These are phyloP conservation scores for Sporisorium scitamineum DNA, from an alignment of 1,284 basidiomycete species.

Conservation along the genomic window DNA sequence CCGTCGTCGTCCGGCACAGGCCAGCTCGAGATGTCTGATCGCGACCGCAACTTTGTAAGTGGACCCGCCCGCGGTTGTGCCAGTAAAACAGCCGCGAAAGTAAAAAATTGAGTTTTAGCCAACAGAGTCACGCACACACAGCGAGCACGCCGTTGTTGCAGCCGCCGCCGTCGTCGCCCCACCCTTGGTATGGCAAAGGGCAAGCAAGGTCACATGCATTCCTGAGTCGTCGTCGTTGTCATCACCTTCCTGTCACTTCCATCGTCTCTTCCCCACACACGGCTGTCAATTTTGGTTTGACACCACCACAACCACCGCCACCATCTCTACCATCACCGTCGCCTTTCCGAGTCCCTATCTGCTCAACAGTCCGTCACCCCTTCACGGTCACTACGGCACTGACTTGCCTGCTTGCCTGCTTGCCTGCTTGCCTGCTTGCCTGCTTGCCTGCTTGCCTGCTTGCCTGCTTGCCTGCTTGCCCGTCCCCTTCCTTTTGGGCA, in stretches of 20 bases:
- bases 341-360: background rate
- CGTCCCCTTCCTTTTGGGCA: constrained; percentile 4
- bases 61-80: background rate
- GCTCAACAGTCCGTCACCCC: background rate
- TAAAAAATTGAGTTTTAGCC: constrained; percentile 11
- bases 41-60: constrained; percentile 24
- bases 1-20: constrained; percentile 35
- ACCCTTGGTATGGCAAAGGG: background rate
- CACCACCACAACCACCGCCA: background rate
- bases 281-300: background rate
- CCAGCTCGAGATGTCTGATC: constrained; percentile 40
- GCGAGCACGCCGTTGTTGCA: background rate
- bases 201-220: constrained; percentile 12
- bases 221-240: background rate
- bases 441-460: no score
- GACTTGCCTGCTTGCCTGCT: no score
- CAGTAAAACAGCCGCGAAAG: background rate
- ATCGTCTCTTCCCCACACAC: background rate
- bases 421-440: no score
- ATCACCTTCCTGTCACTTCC: constrained; percentile 8
- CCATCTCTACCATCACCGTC: background rate
- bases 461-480: no score
- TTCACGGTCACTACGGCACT: background rate
- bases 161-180: constrained; percentile 12
- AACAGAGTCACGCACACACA: constrained; percentile 10